phyloP scores from a whole-genome alignment of 2,329 filamentous ascomycete genomes.

The Cladosporium sp. region DNA sequence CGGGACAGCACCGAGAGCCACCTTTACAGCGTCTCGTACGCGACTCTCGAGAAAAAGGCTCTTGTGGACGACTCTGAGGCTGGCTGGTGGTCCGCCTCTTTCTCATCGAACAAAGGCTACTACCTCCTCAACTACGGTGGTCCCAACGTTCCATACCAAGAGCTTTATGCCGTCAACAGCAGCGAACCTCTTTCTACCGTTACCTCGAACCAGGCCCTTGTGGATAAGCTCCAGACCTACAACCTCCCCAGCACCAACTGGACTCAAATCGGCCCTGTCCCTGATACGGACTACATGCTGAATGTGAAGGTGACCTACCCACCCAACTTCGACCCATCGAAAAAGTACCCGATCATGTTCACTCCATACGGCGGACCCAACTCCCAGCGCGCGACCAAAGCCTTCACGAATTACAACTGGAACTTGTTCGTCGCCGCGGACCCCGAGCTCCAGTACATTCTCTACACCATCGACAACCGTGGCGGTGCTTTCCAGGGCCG shows the following conservation, averaged over 20 bases:
- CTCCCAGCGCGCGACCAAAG: slow-evolving; percentile 58
- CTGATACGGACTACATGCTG: slow-evolving; percentile 41
- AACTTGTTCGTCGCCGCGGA: slow-evolving; percentile 63
- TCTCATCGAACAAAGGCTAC: slow-evolving; percentile 59
- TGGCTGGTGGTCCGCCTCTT: slow-evolving; percentile 61
- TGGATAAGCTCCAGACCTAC: slow-evolving; percentile 54
- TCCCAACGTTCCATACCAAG: slow-evolving; percentile 65
- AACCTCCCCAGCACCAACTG: slow-evolving; percentile 62
- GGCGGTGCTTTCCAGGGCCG: slow-evolving; percentile 64
- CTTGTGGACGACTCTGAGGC: slow-evolving; percentile 59
- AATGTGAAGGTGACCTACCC: slow-evolving; percentile 65
- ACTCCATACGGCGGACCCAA: slow-evolving; percentile 65
- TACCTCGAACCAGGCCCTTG: slow-evolving; percentile 56
- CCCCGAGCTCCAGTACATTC: slow-evolving; percentile 63
- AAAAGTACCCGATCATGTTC: slow-evolving; percentile 64
- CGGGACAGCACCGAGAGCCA: slow-evolving; percentile 64
- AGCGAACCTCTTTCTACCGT: slow-evolving; percentile 55
- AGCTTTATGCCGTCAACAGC: slow-evolving; percentile 57
- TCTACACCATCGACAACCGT: slow-evolving; percentile 65
- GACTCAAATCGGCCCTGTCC: slow-evolving; percentile 52
- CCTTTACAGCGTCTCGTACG: slow-evolving; percentile 62
- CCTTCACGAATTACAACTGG: slow-evolving; percentile 54
- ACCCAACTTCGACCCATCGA: slow-evolving; percentile 57
- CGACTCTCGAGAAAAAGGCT: slow-evolving; percentile 50
- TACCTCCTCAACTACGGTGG: slow-evolving; percentile 63